Conservation (phyloP, 2,329 filamentous ascomycete species). For the Fusarium vanettenii region DNA sequence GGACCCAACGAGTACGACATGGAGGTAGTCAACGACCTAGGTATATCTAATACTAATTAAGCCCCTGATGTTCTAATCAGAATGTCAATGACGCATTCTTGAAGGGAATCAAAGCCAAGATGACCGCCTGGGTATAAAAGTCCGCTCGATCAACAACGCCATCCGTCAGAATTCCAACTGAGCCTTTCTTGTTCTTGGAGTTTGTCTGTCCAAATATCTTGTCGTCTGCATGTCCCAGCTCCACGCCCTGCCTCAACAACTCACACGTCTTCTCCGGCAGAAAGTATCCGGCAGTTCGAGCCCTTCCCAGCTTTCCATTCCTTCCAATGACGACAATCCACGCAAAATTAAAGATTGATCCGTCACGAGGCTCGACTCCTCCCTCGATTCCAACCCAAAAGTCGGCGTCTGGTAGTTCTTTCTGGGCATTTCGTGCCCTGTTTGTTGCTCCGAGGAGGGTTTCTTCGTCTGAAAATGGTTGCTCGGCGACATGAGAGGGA, state of each 20-base stretch:
- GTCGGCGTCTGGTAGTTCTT: constrained; percentile 46
- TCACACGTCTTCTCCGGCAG: constrained; percentile 51
- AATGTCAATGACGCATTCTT: constrained; percentile 51
- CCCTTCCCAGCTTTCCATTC: constrained; percentile 48
- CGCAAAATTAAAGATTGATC: constrained; percentile 51
- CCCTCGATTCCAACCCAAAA: constrained; percentile 58
- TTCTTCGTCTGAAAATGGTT: constrained; percentile 53
- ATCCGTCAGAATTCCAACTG: constrained; percentile 54
- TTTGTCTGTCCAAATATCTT: constrained; percentile 50
- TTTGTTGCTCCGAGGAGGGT: constrained; percentile 54
- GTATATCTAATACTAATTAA: background rate
- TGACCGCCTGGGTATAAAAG: constrained; percentile 54
- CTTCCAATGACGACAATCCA: constrained; percentile 52
- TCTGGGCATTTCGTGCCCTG: constrained; percentile 49
- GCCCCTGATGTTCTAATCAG: background rate
- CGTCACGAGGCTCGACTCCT: constrained; percentile 48
- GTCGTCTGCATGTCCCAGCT: constrained; percentile 55
- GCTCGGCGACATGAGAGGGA: constrained; percentile 53
- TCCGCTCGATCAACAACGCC: constrained; percentile 50
- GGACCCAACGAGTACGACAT: background rate
- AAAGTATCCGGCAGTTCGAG: constrained; percentile 53
- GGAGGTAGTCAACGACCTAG: background rate
- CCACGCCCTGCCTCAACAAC: constrained; percentile 49
- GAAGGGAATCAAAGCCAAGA: constrained; percentile 56
- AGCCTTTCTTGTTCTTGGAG: constrained; percentile 53